phyloP scores from a whole-genome alignment of 2,329 filamentous ascomycete species.

The Eutypa lata region DNA sequence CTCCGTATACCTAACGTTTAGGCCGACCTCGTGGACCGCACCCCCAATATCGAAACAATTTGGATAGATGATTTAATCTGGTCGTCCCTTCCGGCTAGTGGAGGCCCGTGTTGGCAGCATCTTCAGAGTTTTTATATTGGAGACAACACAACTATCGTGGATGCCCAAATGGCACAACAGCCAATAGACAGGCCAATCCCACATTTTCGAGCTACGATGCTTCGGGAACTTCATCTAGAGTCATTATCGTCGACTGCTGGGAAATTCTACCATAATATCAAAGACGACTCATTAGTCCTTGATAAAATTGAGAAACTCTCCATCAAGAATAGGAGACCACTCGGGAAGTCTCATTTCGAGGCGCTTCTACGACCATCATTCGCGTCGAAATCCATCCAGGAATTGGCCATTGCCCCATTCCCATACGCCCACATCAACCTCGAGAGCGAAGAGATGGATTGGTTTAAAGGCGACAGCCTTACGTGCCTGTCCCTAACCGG shows the following conservation, averaged over 20 bases:
- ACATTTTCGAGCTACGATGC: background rate
- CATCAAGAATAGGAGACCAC: background rate
- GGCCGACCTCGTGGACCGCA: conserved; percentile 7
- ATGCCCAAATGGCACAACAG: no score
- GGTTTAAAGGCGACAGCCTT: conserved; percentile 21
- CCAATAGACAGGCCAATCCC: background rate
- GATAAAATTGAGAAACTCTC: background rate
- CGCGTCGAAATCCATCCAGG: conserved; percentile 18
- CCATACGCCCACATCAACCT: conserved; percentile 1
- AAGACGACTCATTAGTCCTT: background rate
- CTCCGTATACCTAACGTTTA: conserved; percentile 10
- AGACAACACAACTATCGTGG: background rate
- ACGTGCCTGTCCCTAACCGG: conserved; percentile 36
- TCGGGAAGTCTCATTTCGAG: background rate
- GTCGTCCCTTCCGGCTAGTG: background rate
- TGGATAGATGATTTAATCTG: conserved; percentile 18
- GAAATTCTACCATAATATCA: no score
- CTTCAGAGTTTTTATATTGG: conserved; percentile 13
- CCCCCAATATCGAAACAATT: conserved; percentile 21
- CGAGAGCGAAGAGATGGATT: conserved; percentile 4
- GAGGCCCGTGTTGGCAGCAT: conserved; percentile 3
- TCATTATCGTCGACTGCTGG: background rate
- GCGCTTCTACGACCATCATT: conserved; percentile 14
- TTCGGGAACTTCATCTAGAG: background rate
- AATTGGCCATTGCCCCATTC: conserved; percentile 16